phyloP scores from a whole-genome alignment of 2,329 filamentous ascomycete species.

The Colletotrichum tamarilloi region DNA sequence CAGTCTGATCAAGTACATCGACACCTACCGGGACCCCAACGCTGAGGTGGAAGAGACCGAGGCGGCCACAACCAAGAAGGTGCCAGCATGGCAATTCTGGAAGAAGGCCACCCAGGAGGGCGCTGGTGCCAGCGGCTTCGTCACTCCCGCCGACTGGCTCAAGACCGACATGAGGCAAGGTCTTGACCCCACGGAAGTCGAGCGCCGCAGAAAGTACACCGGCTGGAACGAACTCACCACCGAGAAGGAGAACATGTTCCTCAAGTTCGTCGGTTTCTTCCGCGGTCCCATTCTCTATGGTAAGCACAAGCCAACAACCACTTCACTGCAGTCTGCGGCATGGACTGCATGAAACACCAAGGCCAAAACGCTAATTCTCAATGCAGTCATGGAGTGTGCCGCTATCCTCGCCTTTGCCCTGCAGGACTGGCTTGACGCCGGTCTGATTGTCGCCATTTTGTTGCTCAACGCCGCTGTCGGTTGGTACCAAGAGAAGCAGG shows the following conservation, averaged over 20 bases:
- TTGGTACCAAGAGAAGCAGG: slow-evolving; percentile 86
- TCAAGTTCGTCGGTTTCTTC: slow-evolving; percentile 82
- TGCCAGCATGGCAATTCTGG: slow-evolving; percentile 52
- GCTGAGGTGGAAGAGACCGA: slow-evolving; percentile 44
- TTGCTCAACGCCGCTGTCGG: slow-evolving; percentile 80
- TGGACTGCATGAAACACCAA: slow-evolving; percentile 25
- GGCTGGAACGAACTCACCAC: slow-evolving; percentile 79
- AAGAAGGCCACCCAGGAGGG: slow-evolving; percentile 38
- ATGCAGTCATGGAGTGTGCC: slow-evolving; percentile 77
- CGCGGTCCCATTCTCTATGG: slow-evolving; percentile 81
- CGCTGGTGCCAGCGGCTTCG: slow-evolving; percentile 46
- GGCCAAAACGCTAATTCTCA: slow-evolving; percentile 28
- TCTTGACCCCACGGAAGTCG: slow-evolving; percentile 69
- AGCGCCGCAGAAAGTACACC: slow-evolving; percentile 71
- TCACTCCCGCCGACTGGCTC: slow-evolving; percentile 75
- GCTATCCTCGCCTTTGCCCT: slow-evolving; percentile 80
- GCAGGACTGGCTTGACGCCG: slow-evolving; percentile 79
- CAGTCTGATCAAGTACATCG: slow-evolving; percentile 45
- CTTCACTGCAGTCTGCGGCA: background rate
- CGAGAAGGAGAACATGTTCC: slow-evolving; percentile 80
- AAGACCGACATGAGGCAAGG: slow-evolving; percentile 75
- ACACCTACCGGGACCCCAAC: slow-evolving; percentile 50
- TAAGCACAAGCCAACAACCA: slow-evolving; percentile 53
- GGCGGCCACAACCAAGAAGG: slow-evolving; percentile 38
- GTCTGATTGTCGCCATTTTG: slow-evolving; percentile 80